A percentile compares a stretch with the other conserved stretches of the same genome.
phyloP scores from a whole-genome alignment of 2,329 filamentous ascomycete genomes.

The Trichoderma sp. region DNA sequence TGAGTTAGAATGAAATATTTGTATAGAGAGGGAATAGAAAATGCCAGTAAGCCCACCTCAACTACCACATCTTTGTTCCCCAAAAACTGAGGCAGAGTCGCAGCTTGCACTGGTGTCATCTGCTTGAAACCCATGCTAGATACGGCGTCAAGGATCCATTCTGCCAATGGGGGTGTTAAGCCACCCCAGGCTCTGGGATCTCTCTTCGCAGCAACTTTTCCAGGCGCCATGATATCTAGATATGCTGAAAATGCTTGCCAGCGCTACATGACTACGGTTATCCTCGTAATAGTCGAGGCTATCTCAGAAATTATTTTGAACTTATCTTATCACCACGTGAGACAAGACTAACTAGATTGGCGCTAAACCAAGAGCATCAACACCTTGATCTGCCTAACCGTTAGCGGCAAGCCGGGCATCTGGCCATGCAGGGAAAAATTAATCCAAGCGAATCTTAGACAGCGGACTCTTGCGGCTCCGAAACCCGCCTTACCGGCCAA shows the following conservation, averaged over 20 bases:
- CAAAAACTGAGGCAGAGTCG: conserved; percentile 85
- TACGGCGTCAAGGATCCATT: conserved; percentile 85
- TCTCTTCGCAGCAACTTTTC: conserved; percentile 46
- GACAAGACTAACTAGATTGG: not conserved
- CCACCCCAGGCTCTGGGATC: conserved; percentile 53
- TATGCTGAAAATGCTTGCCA: conserved; percentile 4
- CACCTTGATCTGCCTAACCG: not conserved
- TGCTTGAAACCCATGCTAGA: conserved; percentile 81
- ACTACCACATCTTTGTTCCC: conserved; percentile 92
- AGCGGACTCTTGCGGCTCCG: not conserved
- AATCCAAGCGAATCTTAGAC: not conserved
- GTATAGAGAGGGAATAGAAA: not conserved
- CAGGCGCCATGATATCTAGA: conserved; percentile 39
- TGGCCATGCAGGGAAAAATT: not conserved
- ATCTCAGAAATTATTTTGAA: conserved; percentile 25
- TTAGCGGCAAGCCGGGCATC: not conserved
- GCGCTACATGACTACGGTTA: not conserved
- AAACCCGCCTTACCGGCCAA: not conserved
- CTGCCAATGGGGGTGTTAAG: conserved; percentile 46
- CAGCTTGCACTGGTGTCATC: conserved; percentile 95
- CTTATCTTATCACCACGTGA: conserved; percentile 44
- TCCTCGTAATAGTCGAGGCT: conserved; percentile 8
- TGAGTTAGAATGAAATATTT: not conserved
- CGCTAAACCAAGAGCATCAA: not conserved
- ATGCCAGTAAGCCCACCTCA: conserved; percentile 55